Conservation (phyloP, 2,329 filamentous ascomycete genomes). For the Diaporthe destruens region DNA sequence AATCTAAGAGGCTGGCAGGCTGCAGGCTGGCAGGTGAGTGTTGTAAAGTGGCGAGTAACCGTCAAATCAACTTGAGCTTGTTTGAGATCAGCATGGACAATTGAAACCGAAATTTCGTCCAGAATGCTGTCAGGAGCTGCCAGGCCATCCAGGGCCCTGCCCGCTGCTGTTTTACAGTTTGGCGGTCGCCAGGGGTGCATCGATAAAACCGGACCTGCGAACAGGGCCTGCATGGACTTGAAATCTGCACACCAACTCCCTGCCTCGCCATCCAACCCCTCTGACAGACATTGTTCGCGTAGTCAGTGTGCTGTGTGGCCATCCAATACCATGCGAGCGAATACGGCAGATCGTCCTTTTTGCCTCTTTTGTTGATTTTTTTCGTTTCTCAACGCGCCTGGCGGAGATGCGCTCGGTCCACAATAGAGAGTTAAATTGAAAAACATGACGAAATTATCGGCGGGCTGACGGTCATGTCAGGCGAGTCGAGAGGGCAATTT, state of each 20-base stretch:
- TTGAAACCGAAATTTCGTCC: constrained; percentile 13
- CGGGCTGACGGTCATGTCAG: background rate
- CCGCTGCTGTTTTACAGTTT: constrained; percentile 32
- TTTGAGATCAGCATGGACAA: constrained; percentile 31
- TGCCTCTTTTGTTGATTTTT: background rate
- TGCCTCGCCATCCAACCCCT: background rate
- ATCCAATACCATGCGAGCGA: constrained; percentile 10
- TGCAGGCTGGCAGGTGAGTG: constrained; percentile 13
- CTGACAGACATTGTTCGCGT: constrained; percentile 22
- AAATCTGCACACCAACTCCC: no score
- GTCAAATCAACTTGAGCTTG: constrained; percentile 27
- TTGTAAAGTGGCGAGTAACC: constrained; percentile 11
- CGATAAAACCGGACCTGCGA: constrained; percentile 5
- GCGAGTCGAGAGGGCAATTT: constrained; percentile 27
- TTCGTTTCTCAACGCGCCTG: background rate
- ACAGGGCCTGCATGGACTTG: constrained; percentile 5
- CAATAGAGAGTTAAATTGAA: constrained; percentile 14
- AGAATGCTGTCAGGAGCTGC: background rate
- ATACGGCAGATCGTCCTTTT: background rate
- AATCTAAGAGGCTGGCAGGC: background rate
- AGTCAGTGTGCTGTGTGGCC: background rate
- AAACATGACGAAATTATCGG: constrained; percentile 2
- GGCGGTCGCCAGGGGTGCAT: constrained; percentile 30
- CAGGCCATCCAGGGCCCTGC: constrained; percentile 1
- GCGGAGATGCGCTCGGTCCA: background rate